These are phyloP conservation scores for Candida nanaspora DNA, from an alignment of 805 yeast species.

Conservation along the genomic window DNA sequence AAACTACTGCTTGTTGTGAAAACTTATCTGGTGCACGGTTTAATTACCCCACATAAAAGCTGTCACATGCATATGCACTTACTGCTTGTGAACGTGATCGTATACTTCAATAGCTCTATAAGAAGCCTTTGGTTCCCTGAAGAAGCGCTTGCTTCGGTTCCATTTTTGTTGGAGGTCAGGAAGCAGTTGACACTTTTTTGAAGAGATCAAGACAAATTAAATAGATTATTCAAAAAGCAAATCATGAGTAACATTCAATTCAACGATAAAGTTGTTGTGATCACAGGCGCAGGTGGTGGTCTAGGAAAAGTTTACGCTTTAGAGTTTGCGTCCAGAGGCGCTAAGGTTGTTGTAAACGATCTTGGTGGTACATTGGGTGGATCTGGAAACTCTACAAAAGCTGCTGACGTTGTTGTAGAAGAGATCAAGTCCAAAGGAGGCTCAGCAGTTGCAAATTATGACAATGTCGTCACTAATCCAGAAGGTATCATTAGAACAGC, in stretches of 20 bases:
- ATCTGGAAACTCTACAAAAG: constrained; percentile 57
- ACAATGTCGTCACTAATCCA: constrained; percentile 78
- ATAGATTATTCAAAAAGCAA: neutral
- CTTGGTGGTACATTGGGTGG: constrained; percentile 81
- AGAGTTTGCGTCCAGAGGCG: constrained; percentile 85
- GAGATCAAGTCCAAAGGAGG: constrained; percentile 78
- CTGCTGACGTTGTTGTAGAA: constrained; percentile 85
- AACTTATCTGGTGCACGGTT: too few species aligned
- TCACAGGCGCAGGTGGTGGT: constrained; percentile 98
- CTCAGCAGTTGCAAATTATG: constrained; percentile 87
- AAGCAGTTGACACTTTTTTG: too few species aligned
- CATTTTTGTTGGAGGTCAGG: too few species aligned
- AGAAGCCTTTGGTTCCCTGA: too few species aligned
- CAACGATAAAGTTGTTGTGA: constrained; percentile 81
- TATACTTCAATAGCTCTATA: too few species aligned
- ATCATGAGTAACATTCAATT: constrained; percentile 32
- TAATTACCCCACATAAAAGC: too few species aligned
- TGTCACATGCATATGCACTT: too few species aligned
- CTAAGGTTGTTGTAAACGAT: constrained; percentile 92
- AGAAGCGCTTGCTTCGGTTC: too few species aligned
- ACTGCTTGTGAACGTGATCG: too few species aligned
- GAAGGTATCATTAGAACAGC: constrained; percentile 83
- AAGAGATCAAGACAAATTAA: too few species aligned
- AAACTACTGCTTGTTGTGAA: too few species aligned
- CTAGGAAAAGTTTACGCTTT: constrained; percentile 84